Base-by-base conservation (phyloP, 495 filamentous ascomycete genomes). In the Aspergillus bridgeri region DNA sequence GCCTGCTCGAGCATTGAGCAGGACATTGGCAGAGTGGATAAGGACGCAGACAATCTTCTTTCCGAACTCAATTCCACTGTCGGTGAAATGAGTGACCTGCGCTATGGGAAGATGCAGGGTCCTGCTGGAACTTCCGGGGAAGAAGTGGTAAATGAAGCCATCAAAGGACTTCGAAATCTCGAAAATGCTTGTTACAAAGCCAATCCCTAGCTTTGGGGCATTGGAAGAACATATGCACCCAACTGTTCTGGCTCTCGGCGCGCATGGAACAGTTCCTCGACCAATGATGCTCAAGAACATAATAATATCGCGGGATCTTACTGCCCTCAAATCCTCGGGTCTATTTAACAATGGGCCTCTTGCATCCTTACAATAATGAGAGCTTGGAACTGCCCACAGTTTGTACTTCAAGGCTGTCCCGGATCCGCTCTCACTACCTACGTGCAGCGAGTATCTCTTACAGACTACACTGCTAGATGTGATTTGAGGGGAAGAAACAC, bases 11-110 rank as follows among this genome's bases (percentile, higher is more conserved):
- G 82, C 63, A 72, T 94, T 24, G 86, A 92, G 66, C 77, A 69
- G 19, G 87, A 93, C 56, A 81, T 90, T 57, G 69, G 74, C 51
- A 73, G 66, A 23, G 70, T 90, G 24, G 87, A 91, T 60, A 66
- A 79, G 51, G 85, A 93, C 58, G 84, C 88, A 33, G 75, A 81
- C 0, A 58, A 61, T 3, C 72, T 91, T 13, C 67, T 91, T 25
- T 75, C 79, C 9, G 79, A 85, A 38, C 79, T 92, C 46, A 78
- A 79, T 56, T 74, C 79, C 29, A 86, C 81, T 1, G 81, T 91
- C 29, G 86, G 86, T 24, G 83, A 83, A 47, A 69, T 96, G 74
- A 93, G 90, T 65, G 90, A 94, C 66, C 79, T 95, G 24, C 86
- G 89, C 46, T 94, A 93, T 64, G 90, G 91, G 38, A 87, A 85